Evolutionary conservation across 352 stramenopile species (phyloP), one percentile per base, ranked within the genome.

Genomic region (Pythium phragmitis): DNA sequence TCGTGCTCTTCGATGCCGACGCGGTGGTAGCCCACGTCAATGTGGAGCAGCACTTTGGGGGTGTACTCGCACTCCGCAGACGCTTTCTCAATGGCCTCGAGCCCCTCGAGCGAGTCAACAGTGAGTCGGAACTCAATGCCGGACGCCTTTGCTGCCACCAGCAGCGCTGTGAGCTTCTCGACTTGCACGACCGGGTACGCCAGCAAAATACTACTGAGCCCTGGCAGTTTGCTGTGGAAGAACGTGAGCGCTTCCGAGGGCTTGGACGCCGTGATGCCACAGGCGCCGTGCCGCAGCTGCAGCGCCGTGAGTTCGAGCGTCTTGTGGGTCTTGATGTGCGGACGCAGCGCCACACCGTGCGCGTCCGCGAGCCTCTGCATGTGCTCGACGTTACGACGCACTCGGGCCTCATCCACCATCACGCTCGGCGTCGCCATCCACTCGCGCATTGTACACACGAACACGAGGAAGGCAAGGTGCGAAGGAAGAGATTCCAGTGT

Each of bases 291-390:
- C 23, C 49, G 62, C 33, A 92, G 69, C 57, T 88, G 80, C 60
- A 84, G 66, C 33, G 62, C 37, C 36, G 83, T 72, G 65, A 90
- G 82, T 65, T 92, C 83, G 14, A 80, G 63, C 23, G 76, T 89
- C 70, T 92, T 92, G 81, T 92, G 83, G 55, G 80, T 90, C 73
- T 92, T 92, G 46, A 70, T 69, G 51, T 92, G 83, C 33, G 83
- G 83, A 2, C 83, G 83, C 41, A 92, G 69, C 39, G 77, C 69
- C 49, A 92, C 80, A 47, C 66, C 9, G 37, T 89, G 63, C 23
- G 36, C 43, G 14, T 51, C 68, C 9, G 83, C 80, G 28, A 88
- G 57, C 57, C 68, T 60, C 67, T 92, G 83, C 83, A 92, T 92
- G 56, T 72, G 70, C 33, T 83, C 60, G 34, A 92, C 75, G 54